Percentiles rank a stretch among this genome's conserved stretches.
Evolutionary conservation across 192 early-diverging fungal species (phyloP).

Genomic region (Podila epicladia): DNA sequence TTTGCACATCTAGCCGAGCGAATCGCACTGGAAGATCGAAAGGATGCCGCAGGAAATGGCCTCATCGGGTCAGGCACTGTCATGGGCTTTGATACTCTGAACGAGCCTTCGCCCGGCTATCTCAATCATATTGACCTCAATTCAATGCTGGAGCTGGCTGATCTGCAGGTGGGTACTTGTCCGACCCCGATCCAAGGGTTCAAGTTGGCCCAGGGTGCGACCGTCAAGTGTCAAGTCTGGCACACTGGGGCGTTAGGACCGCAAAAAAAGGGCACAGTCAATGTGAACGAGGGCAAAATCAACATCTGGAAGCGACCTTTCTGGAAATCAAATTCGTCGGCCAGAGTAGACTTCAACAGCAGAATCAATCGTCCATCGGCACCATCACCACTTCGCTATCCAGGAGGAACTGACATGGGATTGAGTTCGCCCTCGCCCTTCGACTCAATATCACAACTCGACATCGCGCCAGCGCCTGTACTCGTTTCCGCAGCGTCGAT

Average conservation of each 20-base stretch:
- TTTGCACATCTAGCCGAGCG: conserved; percentile 48
- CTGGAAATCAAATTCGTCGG: conserved; percentile 13
- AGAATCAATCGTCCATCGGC: conserved; percentile 1
- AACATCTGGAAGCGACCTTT: conserved; percentile 42
- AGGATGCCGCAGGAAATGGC: background rate
- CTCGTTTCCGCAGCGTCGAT: background rate
- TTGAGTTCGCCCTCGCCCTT: background rate
- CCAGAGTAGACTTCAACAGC: background rate
- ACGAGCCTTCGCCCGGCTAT: conserved; percentile 64
- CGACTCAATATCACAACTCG: conserved; percentile 26
- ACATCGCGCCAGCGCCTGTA: conserved; percentile 4
- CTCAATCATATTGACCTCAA: conserved; percentile 54
- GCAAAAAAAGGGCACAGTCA: conserved; percentile 36
- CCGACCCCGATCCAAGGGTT: conserved; percentile 63
- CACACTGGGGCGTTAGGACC: conserved; percentile 57
- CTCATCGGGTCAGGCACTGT: conserved; percentile 41
- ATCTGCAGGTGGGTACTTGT: conserved; percentile 57
- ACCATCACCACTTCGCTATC: conserved; percentile 3
- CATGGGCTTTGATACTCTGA: conserved; percentile 64
- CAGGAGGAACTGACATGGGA: background rate
- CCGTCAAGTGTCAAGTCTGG: conserved; percentile 57
- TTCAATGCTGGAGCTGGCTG: conserved; percentile 50
- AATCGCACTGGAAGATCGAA: conserved; percentile 43
- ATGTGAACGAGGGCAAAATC: conserved; percentile 49
- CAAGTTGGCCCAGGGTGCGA: conserved; percentile 54